phyloP scores from a whole-genome alignment of 345 rosid genomes.

The Citrus trifoliata region DNA sequence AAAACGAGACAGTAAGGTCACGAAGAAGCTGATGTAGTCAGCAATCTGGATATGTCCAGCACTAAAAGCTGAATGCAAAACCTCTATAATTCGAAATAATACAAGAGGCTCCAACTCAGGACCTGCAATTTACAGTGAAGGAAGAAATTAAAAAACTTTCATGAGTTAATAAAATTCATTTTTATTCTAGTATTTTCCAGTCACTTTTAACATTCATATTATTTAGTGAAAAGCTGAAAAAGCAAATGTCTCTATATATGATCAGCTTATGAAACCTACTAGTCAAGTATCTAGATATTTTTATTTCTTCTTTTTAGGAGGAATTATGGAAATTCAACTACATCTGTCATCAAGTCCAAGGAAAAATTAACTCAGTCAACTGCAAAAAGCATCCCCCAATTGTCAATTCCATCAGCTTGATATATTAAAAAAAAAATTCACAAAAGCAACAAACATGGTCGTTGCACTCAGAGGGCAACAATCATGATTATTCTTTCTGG shows the following conservation, averaged over 20 bases:
- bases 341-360: background rate
- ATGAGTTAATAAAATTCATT: background rate
- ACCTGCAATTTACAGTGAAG: constrained; percentile 41
- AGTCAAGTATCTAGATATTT: background rate
- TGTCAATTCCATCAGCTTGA: background rate
- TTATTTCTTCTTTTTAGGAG: background rate
- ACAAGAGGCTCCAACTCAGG: constrained; percentile 52
- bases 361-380: constrained; percentile 3
- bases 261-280: background rate
- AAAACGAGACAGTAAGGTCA: constrained; percentile 55
- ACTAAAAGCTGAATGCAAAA: constrained; percentile 55
- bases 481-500: background rate
- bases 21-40: constrained; percentile 64
- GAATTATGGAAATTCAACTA: background rate
- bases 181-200: background rate
- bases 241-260: background rate
- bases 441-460: background rate
- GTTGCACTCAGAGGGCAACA: background rate
- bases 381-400: background rate
- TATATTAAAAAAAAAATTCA: background rate
- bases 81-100: constrained; percentile 53
- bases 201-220: background rate
- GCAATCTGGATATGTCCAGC: constrained; percentile 66
- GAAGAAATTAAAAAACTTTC: background rate
- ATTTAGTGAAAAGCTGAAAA: background rate